phyloP scores from a whole-genome alignment of 768 basidiomycete species.

The Tulasnella sp. region DNA sequence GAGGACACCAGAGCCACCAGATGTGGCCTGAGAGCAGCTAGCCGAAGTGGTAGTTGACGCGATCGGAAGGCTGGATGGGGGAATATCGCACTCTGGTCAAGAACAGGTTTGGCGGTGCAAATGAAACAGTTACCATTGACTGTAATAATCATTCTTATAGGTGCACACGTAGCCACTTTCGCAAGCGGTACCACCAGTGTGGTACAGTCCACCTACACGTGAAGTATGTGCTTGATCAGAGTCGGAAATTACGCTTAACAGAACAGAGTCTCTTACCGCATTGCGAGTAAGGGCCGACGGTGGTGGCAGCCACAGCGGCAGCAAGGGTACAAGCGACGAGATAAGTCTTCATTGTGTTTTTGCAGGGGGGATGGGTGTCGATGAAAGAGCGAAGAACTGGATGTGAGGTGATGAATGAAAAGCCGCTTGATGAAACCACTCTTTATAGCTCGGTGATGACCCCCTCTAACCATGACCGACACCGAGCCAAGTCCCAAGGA shows the following conservation, averaged over 20 bases:
- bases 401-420: background rate
- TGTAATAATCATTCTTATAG: background rate
- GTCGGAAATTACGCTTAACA: background rate
- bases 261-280: background rate
- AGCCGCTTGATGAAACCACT: background rate
- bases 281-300: background rate
- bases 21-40: background rate
- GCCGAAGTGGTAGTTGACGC: background rate
- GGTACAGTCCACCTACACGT: background rate
- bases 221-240: background rate
- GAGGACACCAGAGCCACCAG: background rate
- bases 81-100: too few relatives aligned
- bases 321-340: background rate
- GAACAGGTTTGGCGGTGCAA: too few relatives aligned
- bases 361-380: background rate
- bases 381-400: background rate
- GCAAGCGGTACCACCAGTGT: slow-evolving; percentile 12
- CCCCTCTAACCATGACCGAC: background rate
- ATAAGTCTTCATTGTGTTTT: background rate
- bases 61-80: background rate
- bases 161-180: slow-evolving; percentile 9
- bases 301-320: background rate
- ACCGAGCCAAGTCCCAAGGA: background rate
- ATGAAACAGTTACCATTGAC: background rate
- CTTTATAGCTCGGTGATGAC: background rate